These are phyloP conservation scores for Diaporthe vexans DNA, from an alignment of 2,329 filamentous ascomycete species.

Conservation along the genomic window DNA sequence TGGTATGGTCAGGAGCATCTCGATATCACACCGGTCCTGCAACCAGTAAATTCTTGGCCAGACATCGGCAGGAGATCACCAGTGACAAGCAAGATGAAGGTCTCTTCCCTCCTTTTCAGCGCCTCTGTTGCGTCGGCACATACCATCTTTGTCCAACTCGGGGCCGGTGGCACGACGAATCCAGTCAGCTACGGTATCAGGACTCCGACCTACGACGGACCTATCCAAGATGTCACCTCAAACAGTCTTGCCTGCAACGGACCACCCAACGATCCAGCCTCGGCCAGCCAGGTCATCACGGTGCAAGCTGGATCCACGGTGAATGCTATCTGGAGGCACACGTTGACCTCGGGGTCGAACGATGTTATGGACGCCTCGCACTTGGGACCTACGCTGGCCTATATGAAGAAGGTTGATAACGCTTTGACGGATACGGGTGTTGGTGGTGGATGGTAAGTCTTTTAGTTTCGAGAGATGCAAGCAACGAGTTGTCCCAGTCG, in stretches of 20 bases:
- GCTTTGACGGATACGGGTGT: slow-evolving; percentile 58
- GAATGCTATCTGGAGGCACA: slow-evolving; percentile 70
- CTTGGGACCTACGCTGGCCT: slow-evolving; percentile 67
- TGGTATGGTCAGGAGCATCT: neutral
- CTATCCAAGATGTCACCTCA: slow-evolving; percentile 68
- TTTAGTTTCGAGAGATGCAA: neutral
- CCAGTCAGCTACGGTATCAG: slow-evolving; percentile 56
- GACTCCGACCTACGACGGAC: slow-evolving; percentile 68
- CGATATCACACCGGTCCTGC: neutral
- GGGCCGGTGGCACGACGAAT: slow-evolving; percentile 58
- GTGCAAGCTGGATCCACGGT: slow-evolving; percentile 65
- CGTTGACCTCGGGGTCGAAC: slow-evolving; percentile 59
- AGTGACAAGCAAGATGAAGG: slow-evolving; percentile 16
- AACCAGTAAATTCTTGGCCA: neutral
- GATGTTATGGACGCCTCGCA: slow-evolving; percentile 71
- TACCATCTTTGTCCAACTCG: slow-evolving; percentile 63
- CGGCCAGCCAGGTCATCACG: slow-evolving; percentile 62
- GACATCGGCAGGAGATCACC: too few species aligned
- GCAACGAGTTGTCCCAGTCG: neutral
- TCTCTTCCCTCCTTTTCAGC: slow-evolving; percentile 36
- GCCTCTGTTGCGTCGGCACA: slow-evolving; percentile 58
- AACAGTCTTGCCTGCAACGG: slow-evolving; percentile 70
- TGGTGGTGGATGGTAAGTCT: slow-evolving; percentile 55
- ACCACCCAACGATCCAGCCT: slow-evolving; percentile 65
- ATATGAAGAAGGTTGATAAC: slow-evolving; percentile 67